A percentile compares a stretch with the other conserved stretches of the same genome.
phyloP scores from a whole-genome alignment of 208 protist genomes.

The Naegleria lovaniensis region DNA sequence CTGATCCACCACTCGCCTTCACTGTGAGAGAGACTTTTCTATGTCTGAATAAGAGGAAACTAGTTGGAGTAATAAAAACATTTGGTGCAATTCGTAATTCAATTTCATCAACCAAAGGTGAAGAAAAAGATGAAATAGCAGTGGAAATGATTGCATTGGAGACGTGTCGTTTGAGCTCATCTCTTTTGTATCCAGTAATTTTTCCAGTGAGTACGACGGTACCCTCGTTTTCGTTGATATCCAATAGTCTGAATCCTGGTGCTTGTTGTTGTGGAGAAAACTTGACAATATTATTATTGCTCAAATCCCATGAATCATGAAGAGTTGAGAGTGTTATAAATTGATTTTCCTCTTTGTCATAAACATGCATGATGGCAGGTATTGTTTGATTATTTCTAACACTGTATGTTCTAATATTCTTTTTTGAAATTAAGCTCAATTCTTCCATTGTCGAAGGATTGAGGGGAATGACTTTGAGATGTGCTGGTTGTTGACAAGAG shows the following conservation, averaged over 20 bases:
- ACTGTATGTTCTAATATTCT: background rate
- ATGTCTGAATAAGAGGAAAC: background rate
- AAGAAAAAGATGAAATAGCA: background rate
- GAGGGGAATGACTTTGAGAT: background rate
- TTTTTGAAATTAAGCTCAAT: too few species aligned
- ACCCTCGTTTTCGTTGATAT: background rate
- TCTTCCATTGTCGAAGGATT: background rate
- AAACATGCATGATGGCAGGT: background rate
- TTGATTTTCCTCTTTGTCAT: background rate
- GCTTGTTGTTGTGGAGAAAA: background rate
- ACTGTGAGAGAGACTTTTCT: background rate
- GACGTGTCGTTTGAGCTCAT: background rate
- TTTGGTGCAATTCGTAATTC: background rate
- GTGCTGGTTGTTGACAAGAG: background rate
- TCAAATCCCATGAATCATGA: background rate
- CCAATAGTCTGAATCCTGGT: background rate
- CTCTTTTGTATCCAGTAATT: background rate
- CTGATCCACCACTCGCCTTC: background rate
- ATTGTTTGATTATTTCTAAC: constrained; percentile 14
- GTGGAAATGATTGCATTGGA: background rate
- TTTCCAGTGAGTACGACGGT: background rate
- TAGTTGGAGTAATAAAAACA: background rate
- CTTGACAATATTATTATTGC: background rate
- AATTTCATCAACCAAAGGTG: background rate
- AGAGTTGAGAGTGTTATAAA: background rate